Evolutionary conservation across 2,329 filamentous ascomycete species (phyloP).

Genomic region (Verticillium nubilum): DNA sequence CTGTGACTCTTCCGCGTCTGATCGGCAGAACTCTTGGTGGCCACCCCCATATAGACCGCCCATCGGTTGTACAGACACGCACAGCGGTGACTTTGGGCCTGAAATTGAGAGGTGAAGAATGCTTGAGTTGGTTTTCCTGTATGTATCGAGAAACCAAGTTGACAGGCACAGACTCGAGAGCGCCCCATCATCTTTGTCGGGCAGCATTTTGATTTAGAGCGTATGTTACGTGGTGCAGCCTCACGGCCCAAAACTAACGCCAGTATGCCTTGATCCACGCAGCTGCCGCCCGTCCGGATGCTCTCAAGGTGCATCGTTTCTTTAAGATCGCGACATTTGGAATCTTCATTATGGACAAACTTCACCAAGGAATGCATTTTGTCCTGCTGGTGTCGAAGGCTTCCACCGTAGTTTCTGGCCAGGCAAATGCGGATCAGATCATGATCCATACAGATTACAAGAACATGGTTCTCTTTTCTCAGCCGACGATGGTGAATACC

Average conservation of each 20-base stretch:
- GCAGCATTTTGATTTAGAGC: not conserved
- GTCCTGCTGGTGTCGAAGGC: constrained; percentile 23
- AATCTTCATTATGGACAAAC: not conserved
- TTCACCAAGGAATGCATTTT: constrained; percentile 3
- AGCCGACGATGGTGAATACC: constrained; percentile 15
- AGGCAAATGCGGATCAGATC: constrained; percentile 22
- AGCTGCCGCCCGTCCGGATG: too few relatives aligned
- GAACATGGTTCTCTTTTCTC: constrained; percentile 26
- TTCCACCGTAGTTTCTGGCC: constrained; percentile 28
- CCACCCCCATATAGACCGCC: too few relatives aligned
- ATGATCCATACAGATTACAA: constrained; percentile 25
- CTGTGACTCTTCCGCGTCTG: too few relatives aligned
- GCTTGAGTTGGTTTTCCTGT: too few relatives aligned
- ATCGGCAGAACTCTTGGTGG: too few relatives aligned
- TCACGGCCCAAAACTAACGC: not conserved
- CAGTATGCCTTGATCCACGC: not conserved
- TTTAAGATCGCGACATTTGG: not conserved
- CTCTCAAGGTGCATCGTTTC: not conserved
- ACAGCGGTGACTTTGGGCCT: too few relatives aligned
- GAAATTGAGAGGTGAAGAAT: too few relatives aligned
- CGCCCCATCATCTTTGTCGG: not conserved
- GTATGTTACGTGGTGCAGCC: not conserved
- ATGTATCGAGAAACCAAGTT: not conserved
- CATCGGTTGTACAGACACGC: too few relatives aligned
- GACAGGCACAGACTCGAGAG: not conserved